Evolutionary conservation across 2,329 filamentous ascomycete genomes (phyloP), one percentile per base, ranked within the genome.

Genomic region (Capronia coronata): DNA sequence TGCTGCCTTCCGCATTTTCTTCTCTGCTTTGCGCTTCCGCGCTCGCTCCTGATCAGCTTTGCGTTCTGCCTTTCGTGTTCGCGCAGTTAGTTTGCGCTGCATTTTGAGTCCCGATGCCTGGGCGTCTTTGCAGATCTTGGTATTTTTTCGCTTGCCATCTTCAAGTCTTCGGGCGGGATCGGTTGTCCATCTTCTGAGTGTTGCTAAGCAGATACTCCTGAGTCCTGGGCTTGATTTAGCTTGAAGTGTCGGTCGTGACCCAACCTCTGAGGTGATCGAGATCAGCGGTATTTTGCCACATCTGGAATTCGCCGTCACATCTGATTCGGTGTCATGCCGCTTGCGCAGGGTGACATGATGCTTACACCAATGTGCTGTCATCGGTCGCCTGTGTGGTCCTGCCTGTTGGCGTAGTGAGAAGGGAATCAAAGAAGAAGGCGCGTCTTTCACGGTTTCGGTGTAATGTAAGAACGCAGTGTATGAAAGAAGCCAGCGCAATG

Each of bases 1-100:
- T 22, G 64, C 67, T 8, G 66, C 64, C 45, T 64, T 66, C 18
- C 63, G 54, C 35, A 66, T 58, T 38, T 69, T 56, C 45, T 53
- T 55, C 13, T 53, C 22, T 18, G 52, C 27, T 21, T 49, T 34
- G 23, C 51, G 34, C 23, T 43, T 39, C 29, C 34, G 34, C 2
- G 34, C 43, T 46, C 39, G 30, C 27, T 49, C 43, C 18, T 38
- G 9, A 39, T 25, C 19, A 29, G 32, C 14, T 10, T 42, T 52
- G 3, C 43, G 11, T 30, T 48, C 32, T 18, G 21, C 38, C 9
- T 39, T 38, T 38, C 25, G 35, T 2, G 38, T n/a, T 3, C 8
- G 8, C 23, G 3, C 4, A 7, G 9, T 8, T 14, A 21, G 9
- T 10, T 25, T 8, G n/a, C 21, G 38, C 10, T 49, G 35, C 22